Evolutionary conservation across 2,329 filamentous ascomycete genomes (phyloP).

Genomic region (Alternaria longipes): DNA sequence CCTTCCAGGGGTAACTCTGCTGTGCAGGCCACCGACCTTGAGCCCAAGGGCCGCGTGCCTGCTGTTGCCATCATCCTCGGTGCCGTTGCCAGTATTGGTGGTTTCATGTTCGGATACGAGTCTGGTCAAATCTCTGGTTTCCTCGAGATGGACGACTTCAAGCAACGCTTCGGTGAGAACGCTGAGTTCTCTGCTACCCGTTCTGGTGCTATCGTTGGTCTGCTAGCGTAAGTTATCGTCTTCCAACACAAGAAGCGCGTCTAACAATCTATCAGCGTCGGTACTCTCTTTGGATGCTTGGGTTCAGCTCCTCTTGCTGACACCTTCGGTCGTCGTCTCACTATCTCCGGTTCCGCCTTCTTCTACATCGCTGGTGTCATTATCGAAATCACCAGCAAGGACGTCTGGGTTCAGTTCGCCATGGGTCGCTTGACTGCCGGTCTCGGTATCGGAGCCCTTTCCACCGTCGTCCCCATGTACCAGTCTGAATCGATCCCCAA

Average conservation of each 20-base stretch:
- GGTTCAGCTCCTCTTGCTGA: conserved; percentile 67
- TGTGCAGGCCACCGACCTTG: conserved; percentile 15
- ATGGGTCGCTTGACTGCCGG: conserved; percentile 70
- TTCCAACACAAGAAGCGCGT: neutral
- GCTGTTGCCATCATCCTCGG: conserved; percentile 42
- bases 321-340: conserved; percentile 66
- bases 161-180: conserved; percentile 44
- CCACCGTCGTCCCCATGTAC: conserved; percentile 68
- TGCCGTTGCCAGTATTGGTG: conserved; percentile 46
- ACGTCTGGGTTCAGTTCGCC: conserved; percentile 71
- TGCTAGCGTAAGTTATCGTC: conserved; percentile 39
- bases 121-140: conserved; percentile 37
- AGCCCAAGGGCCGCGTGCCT: conserved; percentile 37
- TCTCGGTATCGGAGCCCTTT: conserved; percentile 71
- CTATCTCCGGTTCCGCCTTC: conserved; percentile 69
- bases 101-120: conserved; percentile 47
- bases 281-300: conserved; percentile 78
- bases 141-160: conserved; percentile 48
- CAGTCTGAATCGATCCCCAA: conserved; percentile 72
- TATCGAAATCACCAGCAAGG: conserved; percentile 69
- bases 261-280: conserved; percentile 55
- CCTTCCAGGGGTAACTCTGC: conserved; percentile 36
- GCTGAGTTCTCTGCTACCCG: conserved; percentile 46
- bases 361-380: conserved; percentile 71
- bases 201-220: conserved; percentile 49